Evolutionary conservation across 495 filamentous ascomycete species (phyloP).

Genomic region (Rusavskia elegans): DNA sequence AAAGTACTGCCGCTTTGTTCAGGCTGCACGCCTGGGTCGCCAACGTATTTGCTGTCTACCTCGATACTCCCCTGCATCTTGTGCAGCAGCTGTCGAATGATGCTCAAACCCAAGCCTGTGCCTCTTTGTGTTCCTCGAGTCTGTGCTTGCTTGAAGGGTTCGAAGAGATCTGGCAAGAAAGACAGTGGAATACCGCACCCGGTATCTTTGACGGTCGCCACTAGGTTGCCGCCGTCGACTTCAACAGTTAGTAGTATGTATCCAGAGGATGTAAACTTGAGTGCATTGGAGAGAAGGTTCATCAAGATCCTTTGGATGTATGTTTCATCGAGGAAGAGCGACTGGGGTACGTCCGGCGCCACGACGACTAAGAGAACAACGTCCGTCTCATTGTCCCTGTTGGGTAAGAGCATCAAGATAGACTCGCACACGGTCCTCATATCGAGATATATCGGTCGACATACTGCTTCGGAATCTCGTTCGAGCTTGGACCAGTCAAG

Average conservation of each 20-base stretch:
- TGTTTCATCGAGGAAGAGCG: slow-evolving; percentile 16
- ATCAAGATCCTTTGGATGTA: slow-evolving; percentile 25
- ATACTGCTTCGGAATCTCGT: slow-evolving; percentile 10
- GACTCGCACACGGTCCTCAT: slow-evolving; percentile 16
- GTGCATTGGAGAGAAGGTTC: slow-evolving; percentile 30
- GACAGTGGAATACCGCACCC: slow-evolving; percentile 54
- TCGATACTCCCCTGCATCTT: slow-evolving; percentile 43
- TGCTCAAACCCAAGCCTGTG: slow-evolving; percentile 53
- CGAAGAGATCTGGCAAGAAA: slow-evolving; percentile 53
- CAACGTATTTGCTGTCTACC: slow-evolving; percentile 32
- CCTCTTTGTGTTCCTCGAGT: slow-evolving; percentile 36
- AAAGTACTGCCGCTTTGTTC: slow-evolving; percentile 13
- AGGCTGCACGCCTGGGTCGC: slow-evolving; percentile 6
- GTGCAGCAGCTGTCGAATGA: slow-evolving; percentile 49
- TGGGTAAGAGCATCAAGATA: slow-evolving; percentile 13
- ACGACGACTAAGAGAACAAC: slow-evolving; percentile 17
- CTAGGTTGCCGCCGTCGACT: slow-evolving; percentile 7
- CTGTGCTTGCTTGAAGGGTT: slow-evolving; percentile 60
- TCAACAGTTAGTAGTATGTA: slow-evolving; percentile 19
- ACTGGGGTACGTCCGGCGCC: slow-evolving; percentile 11
- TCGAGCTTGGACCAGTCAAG: slow-evolving; percentile 17
- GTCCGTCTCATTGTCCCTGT: slow-evolving; percentile 14
- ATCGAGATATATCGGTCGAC: slow-evolving; percentile 13
- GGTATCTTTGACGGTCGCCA: slow-evolving; percentile 40
- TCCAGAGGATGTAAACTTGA: slow-evolving; percentile 28